phyloP scores from a whole-genome alignment of 306 rosid species.

The Canavalia ensiformis region DNA sequence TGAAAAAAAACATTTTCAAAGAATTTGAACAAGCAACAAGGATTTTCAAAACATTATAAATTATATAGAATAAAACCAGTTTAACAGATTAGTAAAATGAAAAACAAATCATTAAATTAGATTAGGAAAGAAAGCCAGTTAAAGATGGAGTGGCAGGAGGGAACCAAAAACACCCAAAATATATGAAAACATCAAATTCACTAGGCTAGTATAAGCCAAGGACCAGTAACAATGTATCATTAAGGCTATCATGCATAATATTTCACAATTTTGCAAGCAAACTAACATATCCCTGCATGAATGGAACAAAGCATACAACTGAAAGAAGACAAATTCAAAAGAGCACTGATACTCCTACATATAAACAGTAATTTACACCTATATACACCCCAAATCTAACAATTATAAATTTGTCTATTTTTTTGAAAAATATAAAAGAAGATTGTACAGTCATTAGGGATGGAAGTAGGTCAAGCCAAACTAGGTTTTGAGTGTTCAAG shows the following conservation, averaged over 20 bases:
- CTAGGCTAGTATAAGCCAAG: neutral
- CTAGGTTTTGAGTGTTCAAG: too few relatives aligned
- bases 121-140: neutral
- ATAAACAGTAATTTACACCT: too few relatives aligned
- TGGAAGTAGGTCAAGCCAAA: too few relatives aligned
- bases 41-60: neutral
- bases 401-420: too few relatives aligned
- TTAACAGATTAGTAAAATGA: neutral
- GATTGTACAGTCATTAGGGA: too few relatives aligned
- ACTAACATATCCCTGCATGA: conserved; percentile 10
- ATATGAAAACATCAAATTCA: neutral
- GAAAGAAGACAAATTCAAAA: neutral
- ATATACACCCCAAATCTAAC: too few relatives aligned
- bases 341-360: too few relatives aligned
- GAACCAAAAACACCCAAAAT: conserved; percentile 4
- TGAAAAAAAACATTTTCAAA: neutral
- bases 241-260: neutral
- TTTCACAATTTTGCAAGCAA: neutral
- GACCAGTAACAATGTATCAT: conserved; percentile 1
- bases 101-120: neutral
- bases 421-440: too few relatives aligned
- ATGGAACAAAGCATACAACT: conserved; percentile 13
- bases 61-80: conserved; percentile 6
- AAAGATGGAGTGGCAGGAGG: conserved; percentile 1
- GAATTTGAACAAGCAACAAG: neutral